Percentiles rank a stretch among this genome's conserved stretches.
phyloP scores from a whole-genome alignment of 1,284 basidiomycete genomes.

The Malassezia vespertilionis region DNA sequence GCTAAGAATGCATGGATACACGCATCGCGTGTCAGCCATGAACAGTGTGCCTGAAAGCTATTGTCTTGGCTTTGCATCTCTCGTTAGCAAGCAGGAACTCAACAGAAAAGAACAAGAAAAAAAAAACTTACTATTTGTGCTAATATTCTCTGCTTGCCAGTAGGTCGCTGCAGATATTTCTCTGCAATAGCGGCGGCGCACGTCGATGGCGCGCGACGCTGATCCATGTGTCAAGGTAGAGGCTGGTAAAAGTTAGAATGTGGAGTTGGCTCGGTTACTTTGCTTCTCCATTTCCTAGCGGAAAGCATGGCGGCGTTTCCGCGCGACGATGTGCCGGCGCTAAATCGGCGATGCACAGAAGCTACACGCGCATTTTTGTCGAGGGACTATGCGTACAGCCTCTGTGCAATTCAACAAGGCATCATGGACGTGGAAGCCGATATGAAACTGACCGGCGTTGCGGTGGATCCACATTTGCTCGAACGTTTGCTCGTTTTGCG shows the following conservation, averaged over 20 bases:
- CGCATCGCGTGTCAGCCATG: slow-evolving; percentile 29
- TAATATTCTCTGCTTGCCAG: slow-evolving; percentile 35
- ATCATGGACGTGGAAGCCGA: slow-evolving; percentile 17
- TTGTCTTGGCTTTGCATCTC: slow-evolving; percentile 31
- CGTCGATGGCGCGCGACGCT: no score
- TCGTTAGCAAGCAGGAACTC: not conserved
- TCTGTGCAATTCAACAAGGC: slow-evolving; percentile 23
- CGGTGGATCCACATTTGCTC: slow-evolving; percentile 22
- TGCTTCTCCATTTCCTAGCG: no score
- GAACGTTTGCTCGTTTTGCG: slow-evolving; percentile 15
- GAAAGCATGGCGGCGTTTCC: no score
- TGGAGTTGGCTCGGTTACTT: not conserved
- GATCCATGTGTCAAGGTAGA: no score
- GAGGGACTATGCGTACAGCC: slow-evolving; percentile 22
- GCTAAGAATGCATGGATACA: no score
- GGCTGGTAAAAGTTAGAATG: no score
- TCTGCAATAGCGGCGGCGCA: slow-evolving; percentile 19
- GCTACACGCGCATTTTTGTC: slow-evolving; percentile 29
- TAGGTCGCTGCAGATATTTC: slow-evolving; percentile 26
- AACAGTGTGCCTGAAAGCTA: slow-evolving; percentile 30
- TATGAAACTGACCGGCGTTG: slow-evolving; percentile 14
- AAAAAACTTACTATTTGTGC: slow-evolving; percentile 18
- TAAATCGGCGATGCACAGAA: not conserved
- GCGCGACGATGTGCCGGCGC: not conserved
- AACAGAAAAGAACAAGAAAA: no score